Percentiles rank a stretch among this genome's conserved stretches.
These are phyloP conservation scores for Septoria petroselini DNA, from an alignment of 2,329 filamentous ascomycete species.

Conservation along the genomic window DNA sequence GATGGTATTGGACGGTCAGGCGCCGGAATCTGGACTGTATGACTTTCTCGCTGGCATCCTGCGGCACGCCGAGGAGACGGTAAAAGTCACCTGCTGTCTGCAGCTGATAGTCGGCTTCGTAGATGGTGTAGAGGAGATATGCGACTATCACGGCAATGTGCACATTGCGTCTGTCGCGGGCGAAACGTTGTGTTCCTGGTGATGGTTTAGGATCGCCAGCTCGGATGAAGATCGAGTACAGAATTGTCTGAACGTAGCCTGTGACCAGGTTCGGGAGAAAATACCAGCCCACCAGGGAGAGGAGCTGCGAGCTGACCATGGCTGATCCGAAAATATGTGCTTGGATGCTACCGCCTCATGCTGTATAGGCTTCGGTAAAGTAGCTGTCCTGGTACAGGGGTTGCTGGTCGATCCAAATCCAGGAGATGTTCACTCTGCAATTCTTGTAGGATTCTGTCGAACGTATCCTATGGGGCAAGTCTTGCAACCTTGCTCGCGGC, in stretches of 20 bases:
- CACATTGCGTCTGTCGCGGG: conserved; percentile 74
- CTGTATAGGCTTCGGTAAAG: neutral
- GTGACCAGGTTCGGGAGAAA: conserved; percentile 68
- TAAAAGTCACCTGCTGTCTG: conserved; percentile 74
- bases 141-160: conserved; percentile 75
- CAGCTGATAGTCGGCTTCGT: conserved; percentile 83
- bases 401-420: too few species aligned
- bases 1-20: conserved; percentile 67
- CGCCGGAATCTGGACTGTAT: conserved; percentile 84
- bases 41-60: conserved; percentile 66
- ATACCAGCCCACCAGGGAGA: conserved; percentile 60
- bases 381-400: too few species aligned
- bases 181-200: conserved; percentile 65
- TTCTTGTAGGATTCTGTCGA: too few species aligned
- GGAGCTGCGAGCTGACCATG: conserved; percentile 44
- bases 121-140: conserved; percentile 89
- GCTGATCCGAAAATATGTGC: neutral
- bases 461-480: too few species aligned
- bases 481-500: too few species aligned
- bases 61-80: conserved; percentile 66
- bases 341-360: conserved; percentile 14
- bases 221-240: conserved; percentile 84
- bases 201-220: conserved; percentile 77
- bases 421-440: too few species aligned
- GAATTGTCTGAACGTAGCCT: conserved; percentile 71